phyloP scores from a whole-genome alignment of 2,329 filamentous ascomycete species.

The Metarhizium robertsii region DNA sequence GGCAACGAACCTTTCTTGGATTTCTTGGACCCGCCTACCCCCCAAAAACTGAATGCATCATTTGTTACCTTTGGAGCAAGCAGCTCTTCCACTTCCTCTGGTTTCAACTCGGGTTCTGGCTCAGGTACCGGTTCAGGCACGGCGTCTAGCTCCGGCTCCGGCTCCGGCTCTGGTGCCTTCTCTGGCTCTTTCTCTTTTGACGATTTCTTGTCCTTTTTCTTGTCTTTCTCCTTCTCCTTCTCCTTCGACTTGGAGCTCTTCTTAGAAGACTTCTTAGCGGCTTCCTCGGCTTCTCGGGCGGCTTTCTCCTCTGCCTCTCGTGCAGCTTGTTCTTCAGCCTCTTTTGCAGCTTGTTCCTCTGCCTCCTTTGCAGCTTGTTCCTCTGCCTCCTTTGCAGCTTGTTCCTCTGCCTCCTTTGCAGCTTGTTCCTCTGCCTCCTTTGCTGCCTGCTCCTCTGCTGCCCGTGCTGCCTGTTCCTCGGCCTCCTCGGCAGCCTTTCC shows the following conservation, averaged over 20 bases:
- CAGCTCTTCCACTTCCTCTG: slow-evolving; percentile 35
- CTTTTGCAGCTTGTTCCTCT: slow-evolving; percentile 8
- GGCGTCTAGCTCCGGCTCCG: slow-evolving; percentile 8
- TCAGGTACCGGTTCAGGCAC: slow-evolving; percentile 8
- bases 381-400: slow-evolving; percentile 9
- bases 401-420: slow-evolving; percentile 8
- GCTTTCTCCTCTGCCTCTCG: slow-evolving; percentile 14
- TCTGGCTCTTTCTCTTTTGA: slow-evolving; percentile 9
- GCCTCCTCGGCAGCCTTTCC: slow-evolving; percentile 25
- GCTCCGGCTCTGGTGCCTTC: not conserved
- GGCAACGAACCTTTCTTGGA: slow-evolving; percentile 28
- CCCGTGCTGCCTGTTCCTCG: slow-evolving; percentile 30
- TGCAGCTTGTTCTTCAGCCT: slow-evolving; percentile 14
- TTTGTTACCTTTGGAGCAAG: slow-evolving; percentile 23
- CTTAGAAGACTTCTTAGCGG: slow-evolving; percentile 29
- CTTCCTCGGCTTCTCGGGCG: slow-evolving; percentile 26
- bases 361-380: slow-evolving; percentile 8
- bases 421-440: slow-evolving; percentile 14
- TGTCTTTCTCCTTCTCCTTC: slow-evolving; percentile 10
- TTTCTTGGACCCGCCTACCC: slow-evolving; percentile 34
- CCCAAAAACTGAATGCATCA: slow-evolving; percentile 50
- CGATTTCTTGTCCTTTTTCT: slow-evolving; percentile 17
- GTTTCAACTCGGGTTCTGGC: slow-evolving; percentile 23
- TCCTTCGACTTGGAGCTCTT: slow-evolving; percentile 25
- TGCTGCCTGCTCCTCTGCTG: slow-evolving; percentile 31